Conservation (phyloP, 2,329 filamentous ascomycete species). For the Stemphylium beticola region DNA sequence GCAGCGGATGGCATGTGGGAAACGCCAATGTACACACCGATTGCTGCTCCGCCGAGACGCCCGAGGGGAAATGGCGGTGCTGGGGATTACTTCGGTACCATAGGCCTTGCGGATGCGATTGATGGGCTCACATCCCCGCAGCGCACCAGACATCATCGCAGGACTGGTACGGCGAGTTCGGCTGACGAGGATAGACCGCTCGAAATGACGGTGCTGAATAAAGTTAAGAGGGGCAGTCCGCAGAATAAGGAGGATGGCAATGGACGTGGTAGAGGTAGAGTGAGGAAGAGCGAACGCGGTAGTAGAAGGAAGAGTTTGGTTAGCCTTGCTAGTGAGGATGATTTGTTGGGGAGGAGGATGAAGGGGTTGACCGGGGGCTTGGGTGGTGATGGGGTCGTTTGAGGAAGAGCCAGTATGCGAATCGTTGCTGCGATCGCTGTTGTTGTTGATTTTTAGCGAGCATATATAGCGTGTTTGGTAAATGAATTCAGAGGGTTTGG, state of each 20-base stretch:
- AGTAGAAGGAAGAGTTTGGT: slow-evolving; percentile 52
- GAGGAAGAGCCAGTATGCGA: background rate
- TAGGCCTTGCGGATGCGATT: slow-evolving; percentile 82
- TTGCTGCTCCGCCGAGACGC: background rate
- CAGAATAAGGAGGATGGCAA: slow-evolving; percentile 9
- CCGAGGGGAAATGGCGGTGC: slow-evolving; percentile 55
- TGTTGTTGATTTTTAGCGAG: background rate
- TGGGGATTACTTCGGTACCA: slow-evolving; percentile 71
- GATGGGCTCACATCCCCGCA: slow-evolving; percentile 52
- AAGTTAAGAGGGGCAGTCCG: slow-evolving; percentile 28
- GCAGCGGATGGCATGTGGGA: slow-evolving; percentile 12
- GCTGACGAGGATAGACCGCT: slow-evolving; percentile 82
- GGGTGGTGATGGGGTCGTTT: slow-evolving; percentile 35
- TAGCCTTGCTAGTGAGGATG: slow-evolving; percentile 56
- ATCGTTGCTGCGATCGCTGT: background rate
- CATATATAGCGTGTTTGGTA: background rate
- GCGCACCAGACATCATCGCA: slow-evolving; percentile 53
- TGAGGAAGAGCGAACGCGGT: slow-evolving; percentile 37
- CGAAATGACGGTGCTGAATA: slow-evolving; percentile 68
- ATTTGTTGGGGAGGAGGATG: slow-evolving; percentile 57
- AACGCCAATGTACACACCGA: slow-evolving; percentile 22
- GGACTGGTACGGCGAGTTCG: slow-evolving; percentile 60
- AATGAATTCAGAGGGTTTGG: background rate
- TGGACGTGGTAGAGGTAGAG: slow-evolving; percentile 29
- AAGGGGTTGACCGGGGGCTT: slow-evolving; percentile 52